Conservation (phyloP, 2,329 filamentous ascomycete genomes). For the Aspergillus calidoustus region DNA sequence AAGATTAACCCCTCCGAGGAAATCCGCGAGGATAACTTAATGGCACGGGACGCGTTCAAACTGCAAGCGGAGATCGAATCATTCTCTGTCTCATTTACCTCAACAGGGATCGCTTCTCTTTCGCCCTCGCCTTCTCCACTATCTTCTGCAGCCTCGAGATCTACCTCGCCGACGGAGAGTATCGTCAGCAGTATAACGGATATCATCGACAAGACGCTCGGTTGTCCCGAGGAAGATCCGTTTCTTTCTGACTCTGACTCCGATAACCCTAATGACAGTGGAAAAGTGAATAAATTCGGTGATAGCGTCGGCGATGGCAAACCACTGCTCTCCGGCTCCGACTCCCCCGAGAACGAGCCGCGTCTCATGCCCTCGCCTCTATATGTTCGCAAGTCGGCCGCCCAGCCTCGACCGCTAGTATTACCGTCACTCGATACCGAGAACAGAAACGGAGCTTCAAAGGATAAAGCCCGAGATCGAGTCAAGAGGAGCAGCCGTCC, state of each 20-base stretch:
- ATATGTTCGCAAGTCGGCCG: constrained; percentile 11
- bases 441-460: neutral
- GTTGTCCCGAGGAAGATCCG: constrained; percentile 28
- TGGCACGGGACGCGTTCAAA: neutral
- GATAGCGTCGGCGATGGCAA: neutral
- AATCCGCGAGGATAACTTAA: constrained; percentile 5
- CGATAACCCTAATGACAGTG: neutral
- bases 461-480: neutral
- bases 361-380: constrained; percentile 16
- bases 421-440: neutral
- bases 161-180: constrained; percentile 19
- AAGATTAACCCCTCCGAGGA: neutral
- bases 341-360: neutral
- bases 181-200: constrained; percentile 31
- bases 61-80: neutral
- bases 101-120: constrained; percentile 2
- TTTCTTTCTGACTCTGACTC: constrained; percentile 29
- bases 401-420: neutral
- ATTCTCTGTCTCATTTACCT: constrained; percentile 18
- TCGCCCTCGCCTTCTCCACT: neutral
- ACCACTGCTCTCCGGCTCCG: neutral
- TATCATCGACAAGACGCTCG: constrained; percentile 34
- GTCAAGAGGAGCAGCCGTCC: constrained; percentile 1
- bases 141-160: neutral
- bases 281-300: neutral